Base-by-base conservation (phyloP, 805 yeast genomes). In the Ogataea populi-albae region DNA sequence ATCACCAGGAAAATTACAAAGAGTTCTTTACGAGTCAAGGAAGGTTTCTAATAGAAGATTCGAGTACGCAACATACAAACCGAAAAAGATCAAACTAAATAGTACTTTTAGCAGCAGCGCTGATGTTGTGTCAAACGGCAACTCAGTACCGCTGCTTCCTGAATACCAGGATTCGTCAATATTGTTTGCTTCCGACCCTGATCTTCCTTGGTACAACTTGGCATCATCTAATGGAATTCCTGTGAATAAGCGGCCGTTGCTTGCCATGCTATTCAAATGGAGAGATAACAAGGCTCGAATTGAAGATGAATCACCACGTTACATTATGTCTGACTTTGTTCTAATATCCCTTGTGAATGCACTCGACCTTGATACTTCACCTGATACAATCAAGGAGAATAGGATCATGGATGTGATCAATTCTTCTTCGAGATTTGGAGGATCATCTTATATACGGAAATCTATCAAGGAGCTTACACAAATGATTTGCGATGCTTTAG, bases 301-400 rank as follows among this genome's bases (percentile, higher is more conserved):
- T 24, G 71, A 75, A 30, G 98, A 93, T 57, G 98, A 93, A 61
- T 84, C 95, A 2, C 77, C 82, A 2, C 68, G 94, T 41, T 91
- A 67, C 50, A 68, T 93, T 11, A 81, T 89, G 91, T 77, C 95
- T 4, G 88, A 86, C 52, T 93, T 82, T 49, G 57, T 81, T 10
- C 54, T 93, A 24, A 79, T 81, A 0, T 69, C 81, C 0, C 58
- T 93, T 28, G 79, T 49, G 16, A 50, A 47, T 22, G 38, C 48
- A 4, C 47, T 57, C 21, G 54, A 47, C 14, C 33, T 45, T 17
- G 47, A 43, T 11, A 42, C 79, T 4, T 62, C 71, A 4, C 48
- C 71, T 17, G 48, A 42, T 23, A 61, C 68, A 6, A 94, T 96
- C 3, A 69, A 72, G 0, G 80, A 76, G 37, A 61, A 77, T 0